Evolutionary conservation across 164 flowering plant genomes (phyloP).

Genomic region (Berberis thunbergii): DNA sequence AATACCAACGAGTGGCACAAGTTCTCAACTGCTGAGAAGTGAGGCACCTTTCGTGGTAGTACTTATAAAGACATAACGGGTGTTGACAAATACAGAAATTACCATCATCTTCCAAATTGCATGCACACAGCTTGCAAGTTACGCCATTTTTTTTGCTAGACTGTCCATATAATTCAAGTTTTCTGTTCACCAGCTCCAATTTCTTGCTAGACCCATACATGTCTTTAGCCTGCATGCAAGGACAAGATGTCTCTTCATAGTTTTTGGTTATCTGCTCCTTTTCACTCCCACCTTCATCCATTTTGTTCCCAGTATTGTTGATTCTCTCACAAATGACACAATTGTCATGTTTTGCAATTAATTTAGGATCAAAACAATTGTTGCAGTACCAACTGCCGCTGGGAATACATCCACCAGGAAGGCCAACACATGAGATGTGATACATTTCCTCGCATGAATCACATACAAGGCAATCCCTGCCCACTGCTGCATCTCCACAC

Average conservation of each 20-base stretch:
- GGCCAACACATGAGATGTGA: conserved; percentile 64
- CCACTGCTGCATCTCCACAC: conserved; percentile 55
- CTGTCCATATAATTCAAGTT: not conserved
- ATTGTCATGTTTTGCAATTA: conserved; percentile 48
- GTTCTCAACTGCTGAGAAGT: conserved; percentile 33
- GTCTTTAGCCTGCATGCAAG: conserved; percentile 4
- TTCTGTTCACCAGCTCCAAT: too few species aligned
- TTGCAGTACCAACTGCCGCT: conserved; percentile 62
- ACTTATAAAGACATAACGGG: conserved; percentile 38
- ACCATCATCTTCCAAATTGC: conserved; percentile 23
- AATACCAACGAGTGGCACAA: conserved; percentile 60
- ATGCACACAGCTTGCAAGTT: conserved; percentile 49
- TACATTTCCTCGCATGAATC: conserved; percentile 76
- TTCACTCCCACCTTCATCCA: not conserved
- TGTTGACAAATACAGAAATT: conserved; percentile 43
- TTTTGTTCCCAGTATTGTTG: not conserved
- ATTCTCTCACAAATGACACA: conserved; percentile 48
- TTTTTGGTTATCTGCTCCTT: not conserved
- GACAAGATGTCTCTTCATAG: not conserved
- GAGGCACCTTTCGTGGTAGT: conserved; percentile 63
- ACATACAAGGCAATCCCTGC: conserved; percentile 52
- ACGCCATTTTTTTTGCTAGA: conserved; percentile 2
- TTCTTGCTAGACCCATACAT: conserved; percentile 35
- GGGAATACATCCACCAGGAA: conserved; percentile 51
- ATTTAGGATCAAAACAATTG: conserved; percentile 39